Conservation (phyloP, 2,329 filamentous ascomycete species). For the Fusarium aywerte region DNA sequence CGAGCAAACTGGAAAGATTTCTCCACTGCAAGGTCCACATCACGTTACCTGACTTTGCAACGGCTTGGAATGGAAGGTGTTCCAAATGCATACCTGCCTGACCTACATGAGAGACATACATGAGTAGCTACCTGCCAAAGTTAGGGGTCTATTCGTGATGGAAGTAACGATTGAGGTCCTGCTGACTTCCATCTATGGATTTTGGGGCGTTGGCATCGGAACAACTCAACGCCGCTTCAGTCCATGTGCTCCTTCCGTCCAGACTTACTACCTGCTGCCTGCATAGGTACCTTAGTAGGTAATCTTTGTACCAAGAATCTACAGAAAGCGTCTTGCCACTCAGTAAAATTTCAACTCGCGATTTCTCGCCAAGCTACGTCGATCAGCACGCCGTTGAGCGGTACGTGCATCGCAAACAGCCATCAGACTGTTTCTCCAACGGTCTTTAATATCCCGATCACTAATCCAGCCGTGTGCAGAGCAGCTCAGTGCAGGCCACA, state of each 20-base stretch:
- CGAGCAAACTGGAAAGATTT: constrained; percentile 8
- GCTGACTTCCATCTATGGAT: background rate
- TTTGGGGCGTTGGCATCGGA: background rate
- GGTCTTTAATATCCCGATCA: constrained; percentile 36
- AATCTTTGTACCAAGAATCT: background rate
- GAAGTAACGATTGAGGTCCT: background rate
- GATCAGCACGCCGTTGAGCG: constrained; percentile 27
- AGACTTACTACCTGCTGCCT: background rate
- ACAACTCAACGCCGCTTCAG: background rate
- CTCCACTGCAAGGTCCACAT: constrained; percentile 29
- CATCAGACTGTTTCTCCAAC: constrained; percentile 26
- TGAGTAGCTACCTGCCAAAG: constrained; percentile 6
- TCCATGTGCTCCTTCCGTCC: background rate
- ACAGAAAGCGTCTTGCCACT: background rate
- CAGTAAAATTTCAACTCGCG: background rate
- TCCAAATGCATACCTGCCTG: constrained; percentile 15
- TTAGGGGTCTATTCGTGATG: constrained; percentile 2
- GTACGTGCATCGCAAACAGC: constrained; percentile 33
- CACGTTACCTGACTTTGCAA: constrained; percentile 35
- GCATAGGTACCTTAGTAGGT: background rate
- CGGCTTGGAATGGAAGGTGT: constrained; percentile 26
- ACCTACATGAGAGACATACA: constrained; percentile 13
- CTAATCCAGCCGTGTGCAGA: constrained; percentile 39
- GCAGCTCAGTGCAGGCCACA: constrained; percentile 22
- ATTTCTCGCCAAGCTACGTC: constrained; percentile 4